Base-by-base conservation (phyloP, 2,329 filamentous ascomycete species). In the Zymoseptoria tritici region DNA sequence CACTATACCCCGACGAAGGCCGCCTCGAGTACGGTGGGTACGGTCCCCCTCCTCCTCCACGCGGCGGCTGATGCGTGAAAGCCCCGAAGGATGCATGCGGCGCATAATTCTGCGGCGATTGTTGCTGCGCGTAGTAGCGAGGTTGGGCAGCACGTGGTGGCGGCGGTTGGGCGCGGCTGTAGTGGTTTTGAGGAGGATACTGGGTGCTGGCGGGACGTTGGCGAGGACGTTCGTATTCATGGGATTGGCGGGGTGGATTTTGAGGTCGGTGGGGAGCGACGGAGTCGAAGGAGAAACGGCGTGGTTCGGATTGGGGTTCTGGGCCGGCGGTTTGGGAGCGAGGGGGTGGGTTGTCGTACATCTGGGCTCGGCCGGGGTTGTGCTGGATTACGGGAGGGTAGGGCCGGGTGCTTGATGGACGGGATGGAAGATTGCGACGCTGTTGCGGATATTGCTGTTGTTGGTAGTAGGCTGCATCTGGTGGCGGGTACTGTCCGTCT, bases 1-100 rank as follows among this genome's bases (percentile, higher is more conserved):
- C 69, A 54, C 61, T 61, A 52, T 68, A 71, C 3, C 66, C 65
- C 4, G 62, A 66, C 1, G 59, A 54, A 5, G 62, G 62, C 7
- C 64, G 60, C 26, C 61, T 60, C 19, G 52, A 20, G 13, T 52
- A 20, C 57, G 52, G 9, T 55, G 52, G 21, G 13, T 52, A 20
- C 57, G 52, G 9, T 55, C 57, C 2, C 57, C 57, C 1, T 56
- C 53, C n/a, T 59, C 54, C 54, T 31, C 57, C 36, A 7, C 52
- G 49, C n/a, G 51, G 52, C 56, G 49, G 56, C 56, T 46, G 50
- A 20, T 53, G 50, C 51, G 49, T 50, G 42, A 62, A 54, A 22
- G 62, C 60, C 6, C 60, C 52, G 52, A 26, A 20, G 46, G 51
- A 13, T 19, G 52, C 9, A 36, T 46, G 57, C 21, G 49, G 58